Evolutionary conservation across 1,284 basidiomycete genomes (phyloP).

Genomic region (Amylostereum areolatum): DNA sequence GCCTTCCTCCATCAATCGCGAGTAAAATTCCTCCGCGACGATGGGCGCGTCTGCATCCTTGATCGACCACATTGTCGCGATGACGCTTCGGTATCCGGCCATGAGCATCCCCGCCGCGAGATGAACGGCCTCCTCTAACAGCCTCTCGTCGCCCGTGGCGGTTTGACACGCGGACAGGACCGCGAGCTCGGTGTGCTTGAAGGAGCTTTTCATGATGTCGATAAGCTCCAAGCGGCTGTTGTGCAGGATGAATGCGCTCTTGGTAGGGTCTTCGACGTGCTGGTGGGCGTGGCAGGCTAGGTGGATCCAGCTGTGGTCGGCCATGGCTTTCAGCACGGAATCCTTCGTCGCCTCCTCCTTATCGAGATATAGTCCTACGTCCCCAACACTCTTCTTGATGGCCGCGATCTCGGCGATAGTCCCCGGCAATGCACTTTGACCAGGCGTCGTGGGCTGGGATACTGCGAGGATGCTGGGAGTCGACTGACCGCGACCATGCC

Average conservation of each 20-base stretch:
- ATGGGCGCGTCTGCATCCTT: slow-evolving; percentile 7
- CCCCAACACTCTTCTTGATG: not conserved
- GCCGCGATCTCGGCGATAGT: not conserved
- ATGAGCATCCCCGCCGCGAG: slow-evolving; percentile 20
- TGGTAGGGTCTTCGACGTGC: too few relatives aligned
- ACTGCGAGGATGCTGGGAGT: not conserved
- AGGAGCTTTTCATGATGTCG: too few relatives aligned
- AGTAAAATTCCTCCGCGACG: slow-evolving; percentile 11
- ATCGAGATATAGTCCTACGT: slow-evolving; percentile 7
- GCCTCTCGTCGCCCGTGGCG: not conserved
- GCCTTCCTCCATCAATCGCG: too few relatives aligned
- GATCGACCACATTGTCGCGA: slow-evolving; percentile 21
- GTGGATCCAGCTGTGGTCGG: too few relatives aligned
- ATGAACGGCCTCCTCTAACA: slow-evolving; percentile 7
- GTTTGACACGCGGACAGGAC: too few relatives aligned
- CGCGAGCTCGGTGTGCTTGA: too few relatives aligned
- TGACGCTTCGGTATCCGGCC: slow-evolving; percentile 14
- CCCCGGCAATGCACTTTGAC: not conserved
- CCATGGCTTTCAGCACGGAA: too few relatives aligned
- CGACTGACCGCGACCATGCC: not conserved
- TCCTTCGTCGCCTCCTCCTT: slow-evolving; percentile 8
- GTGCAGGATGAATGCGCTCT: too few relatives aligned
- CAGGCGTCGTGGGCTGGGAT: slow-evolving; percentile 1
- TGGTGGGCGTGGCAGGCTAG: too few relatives aligned
- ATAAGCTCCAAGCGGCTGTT: too few relatives aligned